A percentile compares a stretch with the other conserved stretches of the same genome.
phyloP scores from a whole-genome alignment of 2,329 filamentous ascomycete species.

The Cladosporium halotolerans region DNA sequence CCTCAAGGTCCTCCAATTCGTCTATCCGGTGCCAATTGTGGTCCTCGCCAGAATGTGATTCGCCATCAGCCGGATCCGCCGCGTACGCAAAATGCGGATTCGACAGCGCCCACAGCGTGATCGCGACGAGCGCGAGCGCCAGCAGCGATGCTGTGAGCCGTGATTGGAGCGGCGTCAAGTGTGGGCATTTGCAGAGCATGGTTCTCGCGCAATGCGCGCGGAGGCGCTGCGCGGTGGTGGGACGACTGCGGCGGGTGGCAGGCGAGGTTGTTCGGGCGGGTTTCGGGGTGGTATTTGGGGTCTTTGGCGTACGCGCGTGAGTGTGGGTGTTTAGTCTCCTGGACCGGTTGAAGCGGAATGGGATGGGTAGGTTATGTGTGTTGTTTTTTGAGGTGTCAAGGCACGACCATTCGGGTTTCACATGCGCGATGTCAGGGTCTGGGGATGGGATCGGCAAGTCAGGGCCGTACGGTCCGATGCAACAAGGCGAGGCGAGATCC shows the following conservation, averaged over 20 bases:
- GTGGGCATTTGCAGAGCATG: conserved; percentile 35
- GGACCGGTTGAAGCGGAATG: no score
- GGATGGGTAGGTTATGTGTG: no score
- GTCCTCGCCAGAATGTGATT: conserved; percentile 37
- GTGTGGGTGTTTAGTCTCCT: no score
- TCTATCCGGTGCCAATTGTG: conserved; percentile 43
- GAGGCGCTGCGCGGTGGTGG: conserved; percentile 11
- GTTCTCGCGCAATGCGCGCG: conserved; percentile 10
- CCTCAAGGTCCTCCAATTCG: conserved; percentile 31
- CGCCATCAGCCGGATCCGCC: conserved; percentile 41
- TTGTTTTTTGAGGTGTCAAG: no score
- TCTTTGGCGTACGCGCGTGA: no score
- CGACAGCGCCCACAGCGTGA: conserved; percentile 56
- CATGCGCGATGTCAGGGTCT: no score
- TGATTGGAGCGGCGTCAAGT: conserved; percentile 64
- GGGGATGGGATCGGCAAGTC: no score
- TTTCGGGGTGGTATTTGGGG: not conserved
- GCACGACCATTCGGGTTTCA: no score
- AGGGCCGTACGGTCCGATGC: no score
- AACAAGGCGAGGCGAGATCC: no score
- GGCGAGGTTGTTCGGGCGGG: not conserved
- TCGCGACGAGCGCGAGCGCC: conserved; percentile 53
- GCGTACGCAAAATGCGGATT: conserved; percentile 58
- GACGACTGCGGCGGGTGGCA: no score
- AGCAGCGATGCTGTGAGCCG: conserved; percentile 62